Conservation (phyloP, 2,329 filamentous ascomycete species). For the Pseudogymnoascus sp. region DNA sequence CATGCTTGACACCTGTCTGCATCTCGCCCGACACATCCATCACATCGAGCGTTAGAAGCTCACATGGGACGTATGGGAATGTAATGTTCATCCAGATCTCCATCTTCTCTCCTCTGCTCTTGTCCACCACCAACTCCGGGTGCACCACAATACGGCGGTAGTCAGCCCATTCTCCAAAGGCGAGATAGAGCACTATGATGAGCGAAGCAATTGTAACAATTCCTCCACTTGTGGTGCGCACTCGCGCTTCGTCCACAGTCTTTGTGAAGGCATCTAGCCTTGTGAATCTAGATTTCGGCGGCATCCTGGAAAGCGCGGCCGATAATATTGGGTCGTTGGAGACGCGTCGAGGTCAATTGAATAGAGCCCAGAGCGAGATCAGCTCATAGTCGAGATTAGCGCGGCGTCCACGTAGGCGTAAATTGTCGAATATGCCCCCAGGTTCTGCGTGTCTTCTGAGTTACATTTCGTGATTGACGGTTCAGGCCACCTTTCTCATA, state of each 20-base stretch:
- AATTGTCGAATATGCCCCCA: slow-evolving; percentile 3
- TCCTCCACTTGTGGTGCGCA: slow-evolving; percentile 91
- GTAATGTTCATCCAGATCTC: slow-evolving; percentile 97
- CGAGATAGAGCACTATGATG: slow-evolving; percentile 77
- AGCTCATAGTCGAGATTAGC: slow-evolving; percentile 3
- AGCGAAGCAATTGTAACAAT: slow-evolving; percentile 90
- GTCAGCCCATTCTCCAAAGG: slow-evolving; percentile 93
- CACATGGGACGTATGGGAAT: slow-evolving; percentile 88
- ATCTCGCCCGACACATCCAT: slow-evolving; percentile 99
- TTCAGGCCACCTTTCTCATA: slow-evolving; percentile 8
- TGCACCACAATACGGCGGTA: slow-evolving; percentile 80
- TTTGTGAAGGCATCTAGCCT: slow-evolving; percentile 98
- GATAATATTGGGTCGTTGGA: background rate
- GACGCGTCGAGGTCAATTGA: slow-evolving; percentile 1
- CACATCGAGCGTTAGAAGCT: slow-evolving; percentile 90
- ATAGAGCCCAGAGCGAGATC: background rate
- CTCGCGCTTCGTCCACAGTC: slow-evolving; percentile 94
- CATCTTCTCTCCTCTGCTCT: slow-evolving; percentile 96
- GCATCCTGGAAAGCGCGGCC: slow-evolving; percentile 48
- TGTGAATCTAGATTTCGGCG: slow-evolving; percentile 87
- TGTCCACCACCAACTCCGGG: slow-evolving; percentile 92
- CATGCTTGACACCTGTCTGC: slow-evolving; percentile 88
- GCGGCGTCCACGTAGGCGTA: slow-evolving; percentile 4
- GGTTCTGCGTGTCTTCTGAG: background rate
- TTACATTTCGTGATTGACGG: background rate